Evolutionary conservation across 306 rosid genomes (phyloP).

Genomic region (Arachis hypogaea): DNA sequence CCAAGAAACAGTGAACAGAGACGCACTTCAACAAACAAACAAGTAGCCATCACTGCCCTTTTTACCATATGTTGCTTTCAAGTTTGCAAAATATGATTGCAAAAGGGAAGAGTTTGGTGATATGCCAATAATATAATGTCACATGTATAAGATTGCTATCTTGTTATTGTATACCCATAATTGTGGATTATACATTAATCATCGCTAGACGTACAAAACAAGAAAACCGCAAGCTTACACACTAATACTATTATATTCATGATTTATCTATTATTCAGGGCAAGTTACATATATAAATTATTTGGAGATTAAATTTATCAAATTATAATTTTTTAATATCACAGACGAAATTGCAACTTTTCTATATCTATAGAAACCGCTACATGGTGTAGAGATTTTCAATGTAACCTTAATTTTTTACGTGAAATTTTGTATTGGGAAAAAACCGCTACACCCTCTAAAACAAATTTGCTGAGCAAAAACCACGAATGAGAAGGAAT

Average conservation of each 20-base stretch:
- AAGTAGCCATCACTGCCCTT: slow-evolving; percentile 26
- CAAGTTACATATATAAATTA: too few species aligned
- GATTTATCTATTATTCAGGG: too few species aligned
- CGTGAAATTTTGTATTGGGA: too few species aligned
- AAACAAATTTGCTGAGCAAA: too few species aligned
- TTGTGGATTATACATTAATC: slow-evolving; percentile 2
- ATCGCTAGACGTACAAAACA: slow-evolving; percentile 25
- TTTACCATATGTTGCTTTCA: slow-evolving; percentile 10
- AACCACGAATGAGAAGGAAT: too few species aligned
- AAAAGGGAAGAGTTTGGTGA: background rate
- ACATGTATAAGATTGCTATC: background rate
- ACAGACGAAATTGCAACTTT: too few species aligned
- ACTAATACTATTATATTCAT: background rate
- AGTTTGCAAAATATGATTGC: background rate
- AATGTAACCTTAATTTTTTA: too few species aligned
- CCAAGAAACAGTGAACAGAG: slow-evolving; percentile 18
- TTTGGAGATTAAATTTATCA: too few species aligned
- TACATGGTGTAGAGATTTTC: too few species aligned
- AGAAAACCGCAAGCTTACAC: slow-evolving; percentile 21
- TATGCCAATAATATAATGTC: background rate
- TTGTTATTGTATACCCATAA: slow-evolving; percentile 7
- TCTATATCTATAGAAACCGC: too few species aligned
- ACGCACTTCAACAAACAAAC: slow-evolving; percentile 43
- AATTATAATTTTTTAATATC: too few species aligned
- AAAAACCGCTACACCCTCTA: too few species aligned